These are phyloP conservation scores for Arxiozyma bovina DNA, from an alignment of 1,139 yeast genomes.

Conservation along the genomic window DNA sequence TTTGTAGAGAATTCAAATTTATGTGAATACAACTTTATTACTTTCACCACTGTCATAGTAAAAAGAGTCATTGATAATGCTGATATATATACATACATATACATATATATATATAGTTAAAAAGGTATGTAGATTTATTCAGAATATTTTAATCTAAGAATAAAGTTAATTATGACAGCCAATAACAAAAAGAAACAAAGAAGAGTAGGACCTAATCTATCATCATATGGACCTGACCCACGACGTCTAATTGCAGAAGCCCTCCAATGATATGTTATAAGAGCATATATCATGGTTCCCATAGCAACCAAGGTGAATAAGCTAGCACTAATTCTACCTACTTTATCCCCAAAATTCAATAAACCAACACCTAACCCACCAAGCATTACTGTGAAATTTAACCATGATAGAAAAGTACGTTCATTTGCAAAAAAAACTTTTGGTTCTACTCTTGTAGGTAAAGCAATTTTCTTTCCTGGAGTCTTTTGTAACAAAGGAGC, in stretches of 20 bases:
- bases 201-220: conserved; percentile 98
- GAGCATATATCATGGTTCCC: conserved; percentile 95
- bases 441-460: conserved; percentile 97
- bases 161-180: conserved; percentile 87
- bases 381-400: conserved; percentile 91
- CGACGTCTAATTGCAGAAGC: conserved; percentile 96
- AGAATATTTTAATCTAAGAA: conserved; percentile 56
- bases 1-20: not conserved
- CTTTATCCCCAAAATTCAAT: conserved; percentile 88
- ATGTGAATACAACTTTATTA: not conserved
- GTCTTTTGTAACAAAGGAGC: conserved; percentile 57
- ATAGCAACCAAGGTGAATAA: conserved; percentile 89
- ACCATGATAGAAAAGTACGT: conserved; percentile 96
- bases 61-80: not conserved
- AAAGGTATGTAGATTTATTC: not conserved
- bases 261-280: conserved; percentile 97
- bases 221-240: conserved; percentile 97
- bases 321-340: conserved; percentile 90
- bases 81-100: not conserved
- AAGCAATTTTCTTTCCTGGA: conserved; percentile 84
- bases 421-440: conserved; percentile 98
- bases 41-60: not conserved
- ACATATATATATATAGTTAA: not conserved
- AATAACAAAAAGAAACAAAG: conserved; percentile 84
- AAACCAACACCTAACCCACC: conserved; percentile 96